These are phyloP conservation scores for Neohortaea acidophila DNA, from an alignment of 495 filamentous ascomycete species.

Conservation along the genomic window DNA sequence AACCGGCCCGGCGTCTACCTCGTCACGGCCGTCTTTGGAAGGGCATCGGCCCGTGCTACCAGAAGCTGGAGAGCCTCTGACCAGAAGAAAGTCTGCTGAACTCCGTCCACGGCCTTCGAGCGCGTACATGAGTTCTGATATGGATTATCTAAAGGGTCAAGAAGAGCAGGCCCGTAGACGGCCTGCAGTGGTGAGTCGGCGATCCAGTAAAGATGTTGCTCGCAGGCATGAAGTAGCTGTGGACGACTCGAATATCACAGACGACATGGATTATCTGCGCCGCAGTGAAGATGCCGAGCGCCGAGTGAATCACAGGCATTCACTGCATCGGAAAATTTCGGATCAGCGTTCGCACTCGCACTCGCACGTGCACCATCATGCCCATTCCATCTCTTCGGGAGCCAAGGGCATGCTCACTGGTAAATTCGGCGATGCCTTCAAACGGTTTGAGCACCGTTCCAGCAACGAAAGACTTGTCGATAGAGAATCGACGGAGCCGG, in stretches of 20 bases:
- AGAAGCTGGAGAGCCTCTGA: constrained; percentile 40
- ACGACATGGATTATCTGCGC: constrained; percentile 71
- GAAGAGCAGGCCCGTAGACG: too few species aligned
- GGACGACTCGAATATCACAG: constrained; percentile 48
- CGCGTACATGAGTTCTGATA: constrained; percentile 62
- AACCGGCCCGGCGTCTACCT: constrained; percentile 46
- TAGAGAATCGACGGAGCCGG: constrained; percentile 9
- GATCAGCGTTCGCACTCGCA: constrained; percentile 30
- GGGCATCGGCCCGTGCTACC: constrained; percentile 46
- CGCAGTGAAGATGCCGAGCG: constrained; percentile 47
- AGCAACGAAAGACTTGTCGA: constrained; percentile 30
- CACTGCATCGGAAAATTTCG: background rate
- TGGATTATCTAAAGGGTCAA: constrained; percentile 55
- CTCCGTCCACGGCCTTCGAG: constrained; percentile 53
- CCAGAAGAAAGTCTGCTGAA: constrained; percentile 49
- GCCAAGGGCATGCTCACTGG: constrained; percentile 69
- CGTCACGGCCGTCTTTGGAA: constrained; percentile 70
- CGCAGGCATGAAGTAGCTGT: background rate
- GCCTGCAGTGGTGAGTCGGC: constrained; percentile 23
- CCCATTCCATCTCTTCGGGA: constrained; percentile 50
- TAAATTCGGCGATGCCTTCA: constrained; percentile 91
- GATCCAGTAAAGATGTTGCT: constrained; percentile 6
- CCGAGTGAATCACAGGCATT: too few species aligned
- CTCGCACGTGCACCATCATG: too few species aligned
- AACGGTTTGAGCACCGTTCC: constrained; percentile 61